A percentile compares a stretch with the other conserved stretches of the same genome.
These are phyloP conservation scores for Wallacemonas sp. DNA, from an alignment of 208 protist species.

Conservation along the genomic window DNA sequence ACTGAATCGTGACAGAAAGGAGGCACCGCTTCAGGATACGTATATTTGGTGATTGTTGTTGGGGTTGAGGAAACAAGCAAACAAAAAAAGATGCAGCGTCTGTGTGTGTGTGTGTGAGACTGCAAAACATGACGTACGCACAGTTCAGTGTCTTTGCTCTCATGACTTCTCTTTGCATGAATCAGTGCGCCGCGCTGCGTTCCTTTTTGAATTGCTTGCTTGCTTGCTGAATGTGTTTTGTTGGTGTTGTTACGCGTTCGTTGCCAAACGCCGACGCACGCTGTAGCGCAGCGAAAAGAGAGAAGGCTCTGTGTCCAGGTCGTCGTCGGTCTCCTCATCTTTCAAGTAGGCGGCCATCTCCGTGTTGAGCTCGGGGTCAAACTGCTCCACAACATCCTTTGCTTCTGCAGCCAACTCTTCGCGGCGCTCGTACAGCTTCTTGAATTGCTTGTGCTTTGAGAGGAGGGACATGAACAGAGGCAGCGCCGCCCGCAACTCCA, in stretches of 20 bases:
- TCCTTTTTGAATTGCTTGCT: background rate
- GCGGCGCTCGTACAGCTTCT: slow-evolving; percentile 82
- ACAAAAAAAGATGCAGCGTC: background rate
- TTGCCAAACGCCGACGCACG: slow-evolving; percentile 52
- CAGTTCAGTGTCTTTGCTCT: too few relatives aligned
- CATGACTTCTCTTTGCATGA: too few relatives aligned
- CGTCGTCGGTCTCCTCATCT: slow-evolving; percentile 39
- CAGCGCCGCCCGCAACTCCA: slow-evolving; percentile 79
- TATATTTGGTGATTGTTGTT: background rate
- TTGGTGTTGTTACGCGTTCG: slow-evolving; percentile 31
- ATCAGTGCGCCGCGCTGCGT: background rate
- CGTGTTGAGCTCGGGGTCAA: slow-evolving; percentile 71
- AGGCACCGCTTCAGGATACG: background rate
- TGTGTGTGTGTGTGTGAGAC: background rate
- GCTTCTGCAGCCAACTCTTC: slow-evolving; percentile 60
- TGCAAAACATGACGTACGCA: too few relatives aligned
- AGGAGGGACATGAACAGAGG: slow-evolving; percentile 89
- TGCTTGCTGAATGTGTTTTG: too few relatives aligned
- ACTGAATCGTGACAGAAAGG: slow-evolving; percentile 3
- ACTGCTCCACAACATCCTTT: slow-evolving; percentile 59
- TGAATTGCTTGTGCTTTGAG: slow-evolving; percentile 87
- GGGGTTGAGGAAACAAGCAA: background rate
- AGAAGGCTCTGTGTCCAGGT: slow-evolving; percentile 72
- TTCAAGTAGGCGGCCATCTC: slow-evolving; percentile 68
- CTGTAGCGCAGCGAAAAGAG: slow-evolving; percentile 88